These are phyloP conservation scores for Cadophora gregata DNA, from an alignment of 2,329 filamentous ascomycete genomes.

Conservation along the genomic window DNA sequence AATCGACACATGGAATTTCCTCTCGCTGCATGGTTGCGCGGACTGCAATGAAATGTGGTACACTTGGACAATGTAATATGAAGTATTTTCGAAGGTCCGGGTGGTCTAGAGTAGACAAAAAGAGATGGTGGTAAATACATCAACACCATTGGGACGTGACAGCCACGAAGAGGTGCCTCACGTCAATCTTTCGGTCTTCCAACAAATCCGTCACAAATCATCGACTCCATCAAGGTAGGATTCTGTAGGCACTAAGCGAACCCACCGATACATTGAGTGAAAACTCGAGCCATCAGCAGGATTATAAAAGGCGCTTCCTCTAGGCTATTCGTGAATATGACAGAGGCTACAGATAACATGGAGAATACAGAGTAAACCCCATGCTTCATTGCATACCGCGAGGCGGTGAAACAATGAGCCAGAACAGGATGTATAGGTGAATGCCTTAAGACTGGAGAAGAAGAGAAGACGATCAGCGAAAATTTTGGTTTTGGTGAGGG, in stretches of 20 bases:
- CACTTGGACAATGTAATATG: neutral
- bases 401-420: slow-evolving; percentile 35
- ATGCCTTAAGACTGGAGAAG: slow-evolving; percentile 38
- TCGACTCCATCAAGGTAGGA: slow-evolving; percentile 1
- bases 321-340: slow-evolving; percentile 42
- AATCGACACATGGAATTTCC: slow-evolving; percentile 16
- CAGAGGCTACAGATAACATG: slow-evolving; percentile 35
- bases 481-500: slow-evolving; percentile 14
- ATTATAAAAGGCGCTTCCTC: slow-evolving; percentile 44
- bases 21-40: neutral
- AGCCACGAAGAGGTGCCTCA: neutral
- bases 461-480: slow-evolving; percentile 19
- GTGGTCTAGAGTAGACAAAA: neutral
- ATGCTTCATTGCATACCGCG: slow-evolving; percentile 31
- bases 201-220: neutral
- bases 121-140: neutral
- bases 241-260: slow-evolving; percentile 44
- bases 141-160: neutral
- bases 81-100: neutral
- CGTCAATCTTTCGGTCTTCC: neutral
- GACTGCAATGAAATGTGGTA: neutral
- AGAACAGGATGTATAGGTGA: slow-evolving; percentile 41
- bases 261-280: slow-evolving; percentile 36
- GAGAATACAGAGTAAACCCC: slow-evolving; percentile 28
- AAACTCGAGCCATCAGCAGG: slow-evolving; percentile 40